Base-by-base conservation (phyloP, 2,329 filamentous ascomycete species). In the Verticillium nubilum region DNA sequence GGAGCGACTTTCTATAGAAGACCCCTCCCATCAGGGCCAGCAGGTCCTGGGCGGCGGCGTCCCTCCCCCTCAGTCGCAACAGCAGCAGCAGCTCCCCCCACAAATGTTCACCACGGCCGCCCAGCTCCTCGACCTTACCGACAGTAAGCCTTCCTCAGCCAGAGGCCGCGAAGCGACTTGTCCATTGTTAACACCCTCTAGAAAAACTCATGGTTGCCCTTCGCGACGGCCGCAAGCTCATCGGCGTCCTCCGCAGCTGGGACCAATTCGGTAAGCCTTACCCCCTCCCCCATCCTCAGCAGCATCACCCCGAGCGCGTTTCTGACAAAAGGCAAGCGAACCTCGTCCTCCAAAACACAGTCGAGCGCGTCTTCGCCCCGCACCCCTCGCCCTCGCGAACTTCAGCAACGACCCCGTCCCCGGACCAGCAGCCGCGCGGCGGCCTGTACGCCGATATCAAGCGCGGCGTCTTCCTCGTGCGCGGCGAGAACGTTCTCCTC, bases 41-140 rank as follows among this genome's bases (percentile, higher is more conserved):
- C 65, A 54, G 61, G 64, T 60, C 68, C 70, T 63, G 64, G 68
- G 67, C 29, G 63, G 70, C 33, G 70, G 69, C 64, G 33, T 68
- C 64, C 68, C 68, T 58, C 66, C 68, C 9, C 78, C 76, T 29
- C 83, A 85, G 56, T 74, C 78, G 59, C 78, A 80, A 54, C 76
- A 81, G 64, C 17, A 42, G 35, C 66, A 62, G 56, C 89, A 91
- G 75, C 79, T 94, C 42, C 91, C 91, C 15, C 93, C 93, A 61
- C 94, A 99, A 80, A 97, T 98, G 89, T 99, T 99, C 78, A 96
- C 95, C 19, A 99, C 95, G 31, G 95, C 95, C 31, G 93, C 95
- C 58, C 95, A 98, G 79, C 81, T 99, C 61, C 80, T 99, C 61
- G 95, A 99, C 73, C 83, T 99, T 69, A 98, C 95, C 68, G 95